Base-by-base conservation (phyloP, 2,329 filamentous ascomycete genomes). In the Alternaria conjuncta region DNA sequence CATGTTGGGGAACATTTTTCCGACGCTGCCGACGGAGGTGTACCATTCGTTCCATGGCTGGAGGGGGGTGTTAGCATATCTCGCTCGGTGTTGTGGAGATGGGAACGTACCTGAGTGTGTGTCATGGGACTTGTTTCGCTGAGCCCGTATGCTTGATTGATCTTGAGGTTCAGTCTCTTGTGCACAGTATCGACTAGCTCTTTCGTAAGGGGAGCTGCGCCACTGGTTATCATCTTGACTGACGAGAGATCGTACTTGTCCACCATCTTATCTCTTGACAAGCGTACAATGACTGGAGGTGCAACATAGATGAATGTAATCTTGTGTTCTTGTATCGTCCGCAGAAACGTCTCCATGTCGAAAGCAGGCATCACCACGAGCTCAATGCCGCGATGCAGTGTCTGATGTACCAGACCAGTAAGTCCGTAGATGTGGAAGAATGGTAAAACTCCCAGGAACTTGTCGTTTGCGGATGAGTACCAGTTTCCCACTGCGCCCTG, bases 391-490 rank as follows among this genome's bases (percentile, higher is more conserved):
- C 83, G 82, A 76, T 89, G 88, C 12, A 93, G 81, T 21, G 88
- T 82, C 73, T 89, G 85, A 64, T 95, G 88, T 23, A 96, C 84
- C 36, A 93, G 86, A 68, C 87, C 90, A 9, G 88, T 92, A 18
- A 96, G 86, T 88, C 86, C 92, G 75, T 96, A 97, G 66, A 97
- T 94, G 78, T 97, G 94, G 81, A 93, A 97, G 78, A 97, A 96
- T 0, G 94, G 94, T 4, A 97, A 81, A 59, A 96, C 90, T 3
- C 91, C 92, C 5, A 97, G 79, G 43, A 95, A 84, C 60, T 86
- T 88, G 77, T 97, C 94, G 1, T 56, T 43, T 0, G 41, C 25
- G 10, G 65, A 62, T 3, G 58, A 97, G 83, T 87, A 92, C 91
- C 43, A 97, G 92, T 36, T 93, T 92, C 81, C 97, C 95, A 4